Base-by-base conservation (phyloP, 495 filamentous ascomycete species). In the Penicillium coffeae region DNA sequence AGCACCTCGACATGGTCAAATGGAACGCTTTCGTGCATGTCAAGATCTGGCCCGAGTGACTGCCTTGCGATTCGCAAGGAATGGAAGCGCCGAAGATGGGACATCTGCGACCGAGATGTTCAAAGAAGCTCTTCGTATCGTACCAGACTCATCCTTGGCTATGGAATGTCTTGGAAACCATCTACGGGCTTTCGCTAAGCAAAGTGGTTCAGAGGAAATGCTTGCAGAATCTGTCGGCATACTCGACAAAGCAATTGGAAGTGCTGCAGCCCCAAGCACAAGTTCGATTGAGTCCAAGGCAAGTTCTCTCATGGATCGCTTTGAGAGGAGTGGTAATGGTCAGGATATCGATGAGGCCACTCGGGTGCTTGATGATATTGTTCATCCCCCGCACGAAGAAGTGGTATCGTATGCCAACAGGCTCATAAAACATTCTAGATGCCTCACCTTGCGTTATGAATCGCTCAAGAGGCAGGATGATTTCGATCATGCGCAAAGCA, bases 161-260 rank as follows among this genome's bases (percentile, higher is more conserved):
- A 46, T 46, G 21, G 43, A 46, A 18, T 34, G 30, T 25, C 43
- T 46, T 36, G 43, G 25, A 33, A 25, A 46, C 22, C 43, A 46
- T 46, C 32, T 46, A 34, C 43, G 30, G 2, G 20, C 21, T 1
- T 35, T 46, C 18, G 43, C 43, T 13, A 8, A 46, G 15, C 21
- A 36, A 21, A 36, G 27, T 1, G 21, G 36, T 13, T 46, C 43
- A 2, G 43, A 46, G n/a, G 32, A 46, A 12, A 46, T 46, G 43
- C 30, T 46, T 18, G 9, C 43, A 13, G 32, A 37, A 10, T 35
- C 43, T 12, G 43, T 20, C 10, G 25, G 10, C 25, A 4, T 30
- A 30, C 25, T 30, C 5, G 25, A 30, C 5, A 30, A 10, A 30
- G 25, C 25, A 10, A 4, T 5, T 30, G 5, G 10, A 10, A 30